Evolutionary conservation across 202 grass and related monocot species (phyloP).

Genomic region (Setaria viridis): DNA sequence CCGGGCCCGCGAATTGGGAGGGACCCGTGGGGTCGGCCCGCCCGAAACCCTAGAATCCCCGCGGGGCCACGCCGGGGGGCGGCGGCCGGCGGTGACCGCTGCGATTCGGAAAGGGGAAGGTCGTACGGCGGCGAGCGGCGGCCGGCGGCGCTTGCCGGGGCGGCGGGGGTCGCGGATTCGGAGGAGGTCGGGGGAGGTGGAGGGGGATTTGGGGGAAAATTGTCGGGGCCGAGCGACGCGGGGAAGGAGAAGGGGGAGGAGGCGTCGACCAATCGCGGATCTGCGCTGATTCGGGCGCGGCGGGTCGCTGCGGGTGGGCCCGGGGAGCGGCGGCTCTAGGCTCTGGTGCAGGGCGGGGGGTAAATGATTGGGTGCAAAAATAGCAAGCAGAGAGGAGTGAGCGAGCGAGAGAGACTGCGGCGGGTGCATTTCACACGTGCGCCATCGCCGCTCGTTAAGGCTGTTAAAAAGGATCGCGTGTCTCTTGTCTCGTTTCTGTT

Average conservation of each 20-base stretch:
- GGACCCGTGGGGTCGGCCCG: not conserved
- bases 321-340: constrained; percentile 41
- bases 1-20: constrained; percentile 41
- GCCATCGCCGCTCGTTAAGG: not conserved
- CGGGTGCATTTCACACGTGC: not conserved
- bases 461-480: not conserved
- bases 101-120: not conserved
- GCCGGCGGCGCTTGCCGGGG: not conserved
- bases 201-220: constrained; percentile 38
- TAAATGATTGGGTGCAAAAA: constrained; percentile 46
- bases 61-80: not conserved
- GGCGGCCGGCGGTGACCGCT: not conserved
- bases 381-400: constrained; percentile 25
- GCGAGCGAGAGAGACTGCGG: not conserved
- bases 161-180: not conserved
- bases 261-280: constrained; percentile 71
- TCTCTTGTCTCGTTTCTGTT: not conserved
- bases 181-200: not conserved
- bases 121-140: constrained; percentile 29
- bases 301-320: constrained; percentile 49
- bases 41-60: constrained; percentile 67
- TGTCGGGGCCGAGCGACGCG: constrained; percentile 48
- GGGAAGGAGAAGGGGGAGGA: constrained; percentile 13
- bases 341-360: not conserved
- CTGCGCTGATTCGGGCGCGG: constrained; percentile 38